These are phyloP conservation scores for Drechslerella stenobrocha DNA, from an alignment of 2,329 filamentous ascomycete genomes.

Conservation along the genomic window DNA sequence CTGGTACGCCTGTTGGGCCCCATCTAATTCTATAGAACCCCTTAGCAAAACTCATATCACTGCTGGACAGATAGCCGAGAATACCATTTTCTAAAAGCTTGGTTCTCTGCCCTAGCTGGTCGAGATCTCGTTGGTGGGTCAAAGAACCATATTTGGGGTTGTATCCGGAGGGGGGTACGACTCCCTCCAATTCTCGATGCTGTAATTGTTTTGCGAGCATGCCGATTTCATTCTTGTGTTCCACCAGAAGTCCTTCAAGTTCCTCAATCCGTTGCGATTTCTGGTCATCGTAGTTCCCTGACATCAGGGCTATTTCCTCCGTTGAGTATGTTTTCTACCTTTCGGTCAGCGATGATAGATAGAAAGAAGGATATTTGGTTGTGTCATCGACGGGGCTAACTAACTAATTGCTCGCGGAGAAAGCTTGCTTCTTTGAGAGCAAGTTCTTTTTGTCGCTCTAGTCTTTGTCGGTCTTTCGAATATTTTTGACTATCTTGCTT, in stretches of 20 bases:
- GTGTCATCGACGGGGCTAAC: no score
- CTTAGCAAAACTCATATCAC: slow-evolving; percentile 12
- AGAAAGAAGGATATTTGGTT: not conserved
- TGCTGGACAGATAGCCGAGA: not conserved
- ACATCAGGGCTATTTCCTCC: slow-evolving; percentile 85
- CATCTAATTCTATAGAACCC: slow-evolving; percentile 66
- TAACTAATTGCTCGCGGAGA: slow-evolving; percentile 76
- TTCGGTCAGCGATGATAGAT: slow-evolving; percentile 7
- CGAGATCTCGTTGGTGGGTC: slow-evolving; percentile 74
- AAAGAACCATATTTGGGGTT: slow-evolving; percentile 60
- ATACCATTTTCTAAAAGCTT: slow-evolving; percentile 74
- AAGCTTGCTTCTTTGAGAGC: slow-evolving; percentile 93
- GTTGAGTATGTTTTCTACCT: slow-evolving; percentile 63
- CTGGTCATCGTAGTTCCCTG: slow-evolving; percentile 74
- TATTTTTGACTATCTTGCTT: slow-evolving; percentile 61
- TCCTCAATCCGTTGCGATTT: slow-evolving; percentile 75
- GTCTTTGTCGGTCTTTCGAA: slow-evolving; percentile 71
- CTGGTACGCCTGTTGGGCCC: slow-evolving; percentile 73
- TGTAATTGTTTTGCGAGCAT: slow-evolving; percentile 72
- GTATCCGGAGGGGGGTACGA: slow-evolving; percentile 55
- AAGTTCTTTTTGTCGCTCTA: slow-evolving; percentile 82
- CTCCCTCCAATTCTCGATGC: slow-evolving; percentile 60
- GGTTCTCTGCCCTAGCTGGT: slow-evolving; percentile 83
- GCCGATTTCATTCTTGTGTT: slow-evolving; percentile 81
- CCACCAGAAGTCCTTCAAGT: slow-evolving; percentile 81